A percentile compares a stretch with the other conserved stretches of the same genome.
Conservation (phyloP, 73 alveolate species). For the Effrenium voratum region DNA sequence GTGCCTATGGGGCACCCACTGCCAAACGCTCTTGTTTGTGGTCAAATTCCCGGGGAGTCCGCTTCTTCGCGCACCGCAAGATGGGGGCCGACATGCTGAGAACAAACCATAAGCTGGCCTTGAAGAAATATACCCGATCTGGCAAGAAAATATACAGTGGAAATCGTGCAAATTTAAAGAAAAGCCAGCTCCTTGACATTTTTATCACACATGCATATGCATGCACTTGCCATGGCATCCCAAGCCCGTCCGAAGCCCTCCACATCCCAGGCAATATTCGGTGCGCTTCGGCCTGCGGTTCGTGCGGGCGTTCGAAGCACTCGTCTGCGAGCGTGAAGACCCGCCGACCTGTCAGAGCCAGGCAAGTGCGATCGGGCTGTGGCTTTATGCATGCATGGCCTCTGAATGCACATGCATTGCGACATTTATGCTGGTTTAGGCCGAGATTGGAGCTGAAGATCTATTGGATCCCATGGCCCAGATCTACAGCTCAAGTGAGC, state of each 20-base stretch:
- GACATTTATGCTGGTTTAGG: background rate
- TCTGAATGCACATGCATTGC: background rate
- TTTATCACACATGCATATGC: background rate
- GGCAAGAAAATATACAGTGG: background rate
- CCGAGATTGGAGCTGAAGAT: background rate
- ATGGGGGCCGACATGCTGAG: background rate
- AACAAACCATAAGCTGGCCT: background rate
- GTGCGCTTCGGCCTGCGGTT: background rate
- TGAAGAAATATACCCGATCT: background rate
- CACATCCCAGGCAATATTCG: conserved; percentile 11
- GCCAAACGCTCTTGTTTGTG: background rate
- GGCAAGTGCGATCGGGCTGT: no score
- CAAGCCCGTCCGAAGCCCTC: no score
- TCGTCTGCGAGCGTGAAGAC: background rate
- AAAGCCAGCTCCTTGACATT: background rate
- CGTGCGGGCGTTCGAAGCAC: background rate
- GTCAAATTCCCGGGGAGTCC: background rate
- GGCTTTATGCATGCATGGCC: background rate
- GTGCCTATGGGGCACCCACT: background rate
- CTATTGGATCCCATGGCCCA: background rate
- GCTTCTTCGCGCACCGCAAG: background rate
- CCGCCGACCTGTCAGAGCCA: background rate
- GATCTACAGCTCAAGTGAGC: no score
- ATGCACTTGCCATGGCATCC: background rate
- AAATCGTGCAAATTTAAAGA: background rate